phyloP scores from a whole-genome alignment of 768 basidiomycete genomes.

The Serendipita vermifera region DNA sequence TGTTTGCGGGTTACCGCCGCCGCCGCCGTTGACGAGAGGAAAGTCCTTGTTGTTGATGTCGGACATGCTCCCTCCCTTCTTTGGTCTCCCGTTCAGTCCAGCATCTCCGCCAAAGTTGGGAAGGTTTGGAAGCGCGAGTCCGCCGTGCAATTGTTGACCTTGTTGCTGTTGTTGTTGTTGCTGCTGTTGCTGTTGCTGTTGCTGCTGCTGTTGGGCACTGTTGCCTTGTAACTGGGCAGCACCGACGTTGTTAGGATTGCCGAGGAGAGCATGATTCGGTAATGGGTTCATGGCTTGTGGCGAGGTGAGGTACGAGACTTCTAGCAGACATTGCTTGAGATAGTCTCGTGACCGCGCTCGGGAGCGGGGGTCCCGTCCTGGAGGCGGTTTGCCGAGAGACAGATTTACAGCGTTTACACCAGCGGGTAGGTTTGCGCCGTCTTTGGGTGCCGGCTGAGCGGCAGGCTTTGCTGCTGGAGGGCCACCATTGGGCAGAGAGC shows the following conservation, averaged over 20 bases:
- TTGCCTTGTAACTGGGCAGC: conserved; percentile 7
- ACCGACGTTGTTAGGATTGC: conserved; percentile 30
- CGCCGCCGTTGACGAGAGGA: conserved; percentile 7
- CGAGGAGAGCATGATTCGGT: conserved; percentile 68
- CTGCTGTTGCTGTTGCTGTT: conserved; percentile 10
- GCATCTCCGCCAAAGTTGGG: conserved; percentile 60
- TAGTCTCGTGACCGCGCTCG: conserved; percentile 91
- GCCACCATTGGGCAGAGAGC: conserved; percentile 42
- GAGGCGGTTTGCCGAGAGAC: conserved; percentile 47
- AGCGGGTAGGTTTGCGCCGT: conserved; percentile 29
- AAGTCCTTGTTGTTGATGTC: conserved; percentile 34
- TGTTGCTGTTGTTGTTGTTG: not conserved
- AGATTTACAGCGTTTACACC: conserved; percentile 35
- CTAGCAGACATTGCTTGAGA: conserved; percentile 96
- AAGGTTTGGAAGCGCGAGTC: conserved; percentile 45
- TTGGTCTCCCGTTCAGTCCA: conserved; percentile 59
- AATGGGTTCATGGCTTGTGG: conserved; percentile 95
- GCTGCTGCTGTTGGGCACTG: conserved; percentile 9
- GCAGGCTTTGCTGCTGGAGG: conserved; percentile 46
- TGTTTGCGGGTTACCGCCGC: conserved; percentile 20
- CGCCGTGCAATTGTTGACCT: conserved; percentile 7
- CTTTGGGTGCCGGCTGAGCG: not conserved
- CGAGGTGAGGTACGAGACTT: conserved; percentile 94
- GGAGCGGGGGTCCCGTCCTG: conserved; percentile 88
- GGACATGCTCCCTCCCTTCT: conserved; percentile 67